These are phyloP conservation scores for Neurospora crassa DNA, from an alignment of 2,329 filamentous ascomycete species.

Conservation along the genomic window DNA sequence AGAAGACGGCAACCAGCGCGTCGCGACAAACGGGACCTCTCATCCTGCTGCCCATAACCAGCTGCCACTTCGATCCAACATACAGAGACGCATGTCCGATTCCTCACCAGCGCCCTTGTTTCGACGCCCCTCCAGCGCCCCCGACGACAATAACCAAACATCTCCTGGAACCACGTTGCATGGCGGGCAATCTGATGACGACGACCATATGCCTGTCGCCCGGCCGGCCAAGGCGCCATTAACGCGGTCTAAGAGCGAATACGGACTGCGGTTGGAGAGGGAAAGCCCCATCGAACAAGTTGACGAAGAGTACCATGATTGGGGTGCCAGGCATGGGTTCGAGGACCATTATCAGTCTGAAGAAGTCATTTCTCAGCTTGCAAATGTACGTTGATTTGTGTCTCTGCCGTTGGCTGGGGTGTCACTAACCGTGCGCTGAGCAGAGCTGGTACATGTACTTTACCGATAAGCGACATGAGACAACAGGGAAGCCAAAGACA, in stretches of 20 bases:
- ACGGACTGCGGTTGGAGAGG: slow-evolving; percentile 26
- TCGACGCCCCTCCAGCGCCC: slow-evolving; percentile 37
- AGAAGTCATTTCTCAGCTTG: slow-evolving; percentile 77
- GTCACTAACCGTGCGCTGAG: slow-evolving; percentile 16
- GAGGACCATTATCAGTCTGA: slow-evolving; percentile 87
- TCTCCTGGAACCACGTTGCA: slow-evolving; percentile 16
- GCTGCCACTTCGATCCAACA: slow-evolving; percentile 3
- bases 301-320: slow-evolving; percentile 38
- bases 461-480: slow-evolving; percentile 95
- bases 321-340: slow-evolving; percentile 72
- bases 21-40: slow-evolving; percentile 1
- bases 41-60: not conserved
- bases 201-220: slow-evolving; percentile 16
- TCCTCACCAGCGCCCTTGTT: slow-evolving; percentile 6
- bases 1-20: slow-evolving; percentile 9
- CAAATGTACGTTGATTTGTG: slow-evolving; percentile 51
- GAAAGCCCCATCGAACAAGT: slow-evolving; percentile 14
- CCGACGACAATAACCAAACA: slow-evolving; percentile 28
- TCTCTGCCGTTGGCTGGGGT: slow-evolving; percentile 1
- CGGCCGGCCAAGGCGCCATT: slow-evolving; percentile 41
- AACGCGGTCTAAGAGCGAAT: slow-evolving; percentile 48
- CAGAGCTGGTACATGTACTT: slow-evolving; percentile 99
- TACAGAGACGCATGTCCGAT: slow-evolving; percentile 3
- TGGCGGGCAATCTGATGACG: slow-evolving; percentile 5
- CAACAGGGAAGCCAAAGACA: slow-evolving; percentile 75